Evolutionary conservation across 2,329 filamentous ascomycete genomes (phyloP), one percentile per base, ranked within the genome.

Genomic region (Penicillium crustosum): DNA sequence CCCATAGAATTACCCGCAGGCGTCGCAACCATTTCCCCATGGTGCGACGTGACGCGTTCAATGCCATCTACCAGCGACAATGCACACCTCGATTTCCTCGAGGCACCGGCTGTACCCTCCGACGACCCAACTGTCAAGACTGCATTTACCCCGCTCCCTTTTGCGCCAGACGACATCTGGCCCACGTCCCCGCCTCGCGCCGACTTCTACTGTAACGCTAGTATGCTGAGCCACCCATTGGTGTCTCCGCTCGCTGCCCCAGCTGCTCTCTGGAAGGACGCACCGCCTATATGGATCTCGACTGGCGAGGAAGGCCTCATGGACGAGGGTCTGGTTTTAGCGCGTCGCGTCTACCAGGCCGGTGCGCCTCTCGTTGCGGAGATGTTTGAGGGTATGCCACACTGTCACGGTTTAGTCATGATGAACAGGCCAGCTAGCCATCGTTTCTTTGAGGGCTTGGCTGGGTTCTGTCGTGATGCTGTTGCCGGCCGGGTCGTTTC

Each of bases 361-460:
- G 77, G 76, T 25, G 73, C 67, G 4, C 58, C 71, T 0, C 71
- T 78, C 10, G 61, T 75, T 3, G 69, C 77, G 6, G 73, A 78
- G 47, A 73, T 74, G 47, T 78, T 75, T 49, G 78, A 80, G 57
- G 77, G 77, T 10, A 78, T 78, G 74, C 78, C 78, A 10, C 78
- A 80, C 58, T 78, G 77, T 49, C 78, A 91, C 68, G 84, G 82
- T 0, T 66, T 86, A 61, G 61, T 90, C 1, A 74, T 90, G 55
- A 73, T 79, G 2, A 73, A 75, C 5, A 70, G 80, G 2, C 68
- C 77, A 1, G 79, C 75, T 31, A 75, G 81, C 3, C 75, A 69
- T 63, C 78, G 81, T 48, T 89, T 85, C 65, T 81, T 85, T 57
- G 71, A 79, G 15, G 75, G 77, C 3, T 85, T 86, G 82, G 75